Conservation (phyloP, 73 alveolate species). For the Uronychia binucleata region DNA sequence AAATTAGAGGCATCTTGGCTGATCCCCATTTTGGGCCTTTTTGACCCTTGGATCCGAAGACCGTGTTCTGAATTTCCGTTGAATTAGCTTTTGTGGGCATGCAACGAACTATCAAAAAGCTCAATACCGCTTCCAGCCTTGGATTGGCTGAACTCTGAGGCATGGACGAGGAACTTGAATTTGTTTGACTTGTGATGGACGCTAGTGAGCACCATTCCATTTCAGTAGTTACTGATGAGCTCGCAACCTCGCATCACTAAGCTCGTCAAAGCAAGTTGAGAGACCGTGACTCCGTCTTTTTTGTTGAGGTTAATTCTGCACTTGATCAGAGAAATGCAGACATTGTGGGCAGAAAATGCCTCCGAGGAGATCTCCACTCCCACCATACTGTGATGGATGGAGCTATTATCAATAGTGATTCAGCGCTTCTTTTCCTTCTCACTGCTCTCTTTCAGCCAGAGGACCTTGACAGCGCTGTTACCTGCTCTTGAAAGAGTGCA, state of each 20-base stretch:
- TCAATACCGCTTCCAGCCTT: constrained; percentile 23
- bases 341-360: background rate
- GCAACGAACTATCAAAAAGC: constrained; percentile 26
- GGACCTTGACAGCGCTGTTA: background rate
- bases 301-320: background rate
- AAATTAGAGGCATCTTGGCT: background rate
- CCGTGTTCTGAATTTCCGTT: background rate
- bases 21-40: background rate
- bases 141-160: background rate
- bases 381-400: background rate
- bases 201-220: background rate
- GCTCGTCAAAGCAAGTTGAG: background rate
- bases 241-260: background rate
- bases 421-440: background rate
- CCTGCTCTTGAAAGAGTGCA: constrained; percentile 12
- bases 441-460: background rate
- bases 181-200: constrained; percentile 4
- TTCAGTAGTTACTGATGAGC: background rate
- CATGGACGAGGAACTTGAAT: background rate
- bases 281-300: background rate
- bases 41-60: background rate
- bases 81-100: background rate
- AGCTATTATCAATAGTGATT: background rate
- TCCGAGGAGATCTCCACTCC: background rate
- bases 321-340: background rate